Base-by-base conservation (phyloP, 768 basidiomycete genomes). In the Tricholoma flavovirens region DNA sequence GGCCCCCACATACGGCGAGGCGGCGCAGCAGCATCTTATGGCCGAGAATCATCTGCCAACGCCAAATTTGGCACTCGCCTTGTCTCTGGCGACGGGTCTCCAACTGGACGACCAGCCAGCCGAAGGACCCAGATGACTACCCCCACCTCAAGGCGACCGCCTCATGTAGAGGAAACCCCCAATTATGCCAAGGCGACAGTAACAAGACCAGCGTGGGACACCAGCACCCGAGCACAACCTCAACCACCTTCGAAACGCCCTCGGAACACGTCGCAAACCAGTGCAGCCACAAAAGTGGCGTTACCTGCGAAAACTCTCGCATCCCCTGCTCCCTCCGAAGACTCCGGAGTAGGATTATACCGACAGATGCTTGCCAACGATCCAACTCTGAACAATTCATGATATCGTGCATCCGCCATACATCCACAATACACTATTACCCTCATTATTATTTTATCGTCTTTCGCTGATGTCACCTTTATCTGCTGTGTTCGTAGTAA, bases 51-150 rank as follows among this genome's bases (percentile, higher is more conserved):
- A 7, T 89, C 88, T 51, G 91, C 90, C 15, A 90, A 93, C 64
- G 94, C 93, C 57, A 97, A 97, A 71, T 96, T 97, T 71, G 94
- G 92, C 19, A 83, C 84, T 40, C 83, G 94, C 15, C 75, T 95
- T 35, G 75, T 95, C 46, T 83, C 88, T 21, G 80, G 76, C 48
- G 87, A 90, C 40, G 70, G 77, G 2, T 69, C 69, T 7, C 74
- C 71, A 46, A 62, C 66, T 12, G 51, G 73, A 42, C 84, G 90
- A 29, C 82, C 88, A 6, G 76, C 81, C 5, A 89, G 84, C 67
- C 83, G 87, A 49, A 77, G 83, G 51, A 81, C 84, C 21, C 75
- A 65, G 69, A 75, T 62, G 35, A 73, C 72, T n/a, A 79, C 73
- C 33, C 76, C 79, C 51, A 73, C 62, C 57, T 68, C 72, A 46